A percentile compares a stretch with the other conserved stretches of the same genome.
These are phyloP conservation scores for Cardamine chenopodiifolia DNA, from an alignment of 345 rosid genomes.

Conservation along the genomic window DNA sequence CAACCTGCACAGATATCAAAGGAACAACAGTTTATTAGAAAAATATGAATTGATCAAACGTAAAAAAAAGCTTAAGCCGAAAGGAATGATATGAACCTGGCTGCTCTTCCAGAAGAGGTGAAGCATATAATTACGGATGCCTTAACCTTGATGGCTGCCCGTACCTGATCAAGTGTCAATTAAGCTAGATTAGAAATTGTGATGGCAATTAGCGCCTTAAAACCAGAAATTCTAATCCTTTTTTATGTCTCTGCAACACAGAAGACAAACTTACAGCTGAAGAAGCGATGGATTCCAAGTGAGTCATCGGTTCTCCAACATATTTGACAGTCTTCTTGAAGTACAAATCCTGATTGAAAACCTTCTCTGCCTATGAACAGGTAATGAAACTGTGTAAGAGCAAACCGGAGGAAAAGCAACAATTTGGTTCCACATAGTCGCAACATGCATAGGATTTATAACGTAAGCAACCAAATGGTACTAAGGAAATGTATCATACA, in stretches of 20 bases:
- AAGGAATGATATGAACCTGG: slow-evolving; percentile 56
- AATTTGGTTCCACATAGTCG: background rate
- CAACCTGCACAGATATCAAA: slow-evolving; percentile 59
- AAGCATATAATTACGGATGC: slow-evolving; percentile 96
- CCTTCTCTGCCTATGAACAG: slow-evolving; percentile 84
- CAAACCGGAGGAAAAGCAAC: background rate
- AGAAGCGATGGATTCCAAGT: slow-evolving; percentile 96
- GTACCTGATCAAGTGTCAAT: slow-evolving; percentile 54
- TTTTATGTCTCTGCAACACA: background rate
- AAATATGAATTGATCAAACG: background rate
- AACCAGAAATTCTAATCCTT: background rate
- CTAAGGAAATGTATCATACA: background rate
- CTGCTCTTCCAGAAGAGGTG: slow-evolving; percentile 98
- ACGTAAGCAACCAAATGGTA: background rate
- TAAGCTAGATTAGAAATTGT: slow-evolving; percentile 13
- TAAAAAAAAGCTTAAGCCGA: background rate
- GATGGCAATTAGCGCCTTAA: background rate
- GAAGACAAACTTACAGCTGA: slow-evolving; percentile 68
- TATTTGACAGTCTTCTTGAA: slow-evolving; percentile 87
- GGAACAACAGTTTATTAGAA: background rate
- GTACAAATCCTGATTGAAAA: slow-evolving; percentile 86
- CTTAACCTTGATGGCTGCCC: slow-evolving; percentile 98
- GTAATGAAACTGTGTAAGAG: slow-evolving; percentile 6
- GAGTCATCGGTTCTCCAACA: slow-evolving; percentile 96
- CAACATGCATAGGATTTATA: background rate